phyloP scores from a whole-genome alignment of 495 filamentous ascomycete genomes.

The Podospora bellae-mahoneyi region DNA sequence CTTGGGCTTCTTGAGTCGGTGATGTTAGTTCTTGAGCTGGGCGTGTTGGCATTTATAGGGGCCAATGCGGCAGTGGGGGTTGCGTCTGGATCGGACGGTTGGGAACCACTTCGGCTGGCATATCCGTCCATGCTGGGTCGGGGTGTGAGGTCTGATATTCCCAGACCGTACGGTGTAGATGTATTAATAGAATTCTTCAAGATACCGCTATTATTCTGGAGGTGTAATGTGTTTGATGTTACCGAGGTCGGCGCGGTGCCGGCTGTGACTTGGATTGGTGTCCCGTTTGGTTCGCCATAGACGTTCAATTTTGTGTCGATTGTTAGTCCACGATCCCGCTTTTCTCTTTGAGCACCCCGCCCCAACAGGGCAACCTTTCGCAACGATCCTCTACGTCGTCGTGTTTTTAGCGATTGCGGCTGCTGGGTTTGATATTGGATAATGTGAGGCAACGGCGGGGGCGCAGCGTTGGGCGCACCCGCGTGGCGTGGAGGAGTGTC shows the following conservation, averaged over 20 bases:
- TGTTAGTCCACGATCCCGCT: conserved; percentile 46
- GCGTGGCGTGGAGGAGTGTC: conserved; percentile 19
- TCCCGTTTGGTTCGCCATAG: conserved; percentile 2
- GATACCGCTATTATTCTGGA: not conserved
- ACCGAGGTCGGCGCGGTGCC: conserved; percentile 20
- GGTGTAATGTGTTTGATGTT: conserved; percentile 8
- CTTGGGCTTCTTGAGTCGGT: conserved; percentile 48
- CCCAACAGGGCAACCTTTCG: conserved; percentile 77
- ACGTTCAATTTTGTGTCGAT: conserved; percentile 39
- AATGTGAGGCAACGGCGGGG: conserved; percentile 42
- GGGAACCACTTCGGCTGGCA: conserved; percentile 19
- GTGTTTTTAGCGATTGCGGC: conserved; percentile 51
- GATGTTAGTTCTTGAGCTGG: conserved; percentile 8
- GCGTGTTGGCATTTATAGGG: conserved; percentile 21
- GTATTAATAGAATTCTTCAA: not conserved
- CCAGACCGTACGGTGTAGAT: conserved; percentile 37
- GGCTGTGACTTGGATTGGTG: not conserved
- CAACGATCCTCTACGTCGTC: conserved; percentile 73
- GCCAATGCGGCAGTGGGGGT: conserved; percentile 30
- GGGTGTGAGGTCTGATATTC: conserved; percentile 47
- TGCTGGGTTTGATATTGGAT: conserved; percentile 51
- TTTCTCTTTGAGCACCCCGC: conserved; percentile 60
- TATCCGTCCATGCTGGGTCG: conserved; percentile 48
- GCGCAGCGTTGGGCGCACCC: conserved; percentile 33
- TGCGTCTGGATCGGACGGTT: conserved; percentile 23